phyloP scores from a whole-genome alignment of 768 basidiomycete species.

The Serendipita sp. region DNA sequence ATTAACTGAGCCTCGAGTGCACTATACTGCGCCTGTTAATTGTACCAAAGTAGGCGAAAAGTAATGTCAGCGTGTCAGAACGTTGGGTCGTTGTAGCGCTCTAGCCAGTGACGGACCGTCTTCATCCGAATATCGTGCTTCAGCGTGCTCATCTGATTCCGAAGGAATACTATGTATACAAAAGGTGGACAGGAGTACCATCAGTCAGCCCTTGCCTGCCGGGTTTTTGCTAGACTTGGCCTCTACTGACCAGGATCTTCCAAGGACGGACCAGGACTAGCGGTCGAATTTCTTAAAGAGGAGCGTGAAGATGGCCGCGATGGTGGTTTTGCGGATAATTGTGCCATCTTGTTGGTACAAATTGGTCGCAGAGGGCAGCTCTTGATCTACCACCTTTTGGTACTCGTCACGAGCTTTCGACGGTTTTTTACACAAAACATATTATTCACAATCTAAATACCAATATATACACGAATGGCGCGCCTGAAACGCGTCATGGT shows the following conservation, averaged over 20 bases:
- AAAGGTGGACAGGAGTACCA: slow-evolving; percentile 6
- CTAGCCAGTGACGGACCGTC: not conserved
- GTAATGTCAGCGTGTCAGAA: not conserved
- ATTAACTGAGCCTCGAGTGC: slow-evolving; percentile 51
- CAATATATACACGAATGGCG: not conserved
- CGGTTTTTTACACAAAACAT: too few relatives aligned
- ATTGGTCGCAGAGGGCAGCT: not conserved
- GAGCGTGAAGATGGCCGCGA: slow-evolving; percentile 36
- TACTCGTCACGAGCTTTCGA: not conserved
- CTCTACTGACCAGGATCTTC: slow-evolving; percentile 49
- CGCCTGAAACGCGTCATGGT: not conserved
- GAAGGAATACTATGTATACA: slow-evolving; percentile 42
- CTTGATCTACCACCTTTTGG: not conserved
- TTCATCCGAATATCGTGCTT: slow-evolving; percentile 52
- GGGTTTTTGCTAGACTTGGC: too few relatives aligned
- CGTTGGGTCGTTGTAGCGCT: not conserved
- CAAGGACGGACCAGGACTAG: slow-evolving; percentile 36
- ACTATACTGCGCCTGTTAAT: slow-evolving; percentile 61
- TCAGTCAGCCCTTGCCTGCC: slow-evolving; percentile 13
- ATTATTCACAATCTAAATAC: not conserved
- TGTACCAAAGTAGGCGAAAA: not conserved
- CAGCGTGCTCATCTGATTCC: slow-evolving; percentile 64
- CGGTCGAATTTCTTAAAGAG: slow-evolving; percentile 20
- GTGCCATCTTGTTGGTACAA: not conserved
- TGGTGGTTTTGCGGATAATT: not conserved